phyloP scores from a whole-genome alignment of 306 rosid genomes.

The Leucaena leucocephala region DNA sequence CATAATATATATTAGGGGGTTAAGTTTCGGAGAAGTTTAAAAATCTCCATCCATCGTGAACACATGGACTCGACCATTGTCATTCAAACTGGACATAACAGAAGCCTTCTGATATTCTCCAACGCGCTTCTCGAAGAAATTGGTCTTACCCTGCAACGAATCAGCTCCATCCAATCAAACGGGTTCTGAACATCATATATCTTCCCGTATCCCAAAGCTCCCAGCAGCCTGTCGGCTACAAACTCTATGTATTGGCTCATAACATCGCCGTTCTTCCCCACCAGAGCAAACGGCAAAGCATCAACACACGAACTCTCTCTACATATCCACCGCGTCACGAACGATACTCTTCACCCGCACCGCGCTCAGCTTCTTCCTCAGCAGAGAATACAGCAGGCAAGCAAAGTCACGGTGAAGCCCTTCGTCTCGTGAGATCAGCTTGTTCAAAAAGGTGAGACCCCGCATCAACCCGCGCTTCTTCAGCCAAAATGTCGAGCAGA shows the following conservation, averaged over 20 bases:
- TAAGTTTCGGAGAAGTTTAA: neutral
- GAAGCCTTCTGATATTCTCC: conserved; percentile 89
- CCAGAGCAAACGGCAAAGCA: conserved; percentile 78
- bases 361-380: conserved; percentile 52
- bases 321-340: conserved; percentile 67
- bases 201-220: conserved; percentile 61
- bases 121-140: conserved; percentile 85
- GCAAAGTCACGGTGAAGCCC: conserved; percentile 87
- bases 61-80: neutral
- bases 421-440: conserved; percentile 83
- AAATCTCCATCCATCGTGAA: neutral
- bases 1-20: neutral
- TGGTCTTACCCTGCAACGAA: conserved; percentile 89
- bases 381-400: conserved; percentile 59
- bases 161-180: conserved; percentile 95
- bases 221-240: conserved; percentile 78
- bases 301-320: conserved; percentile 81
- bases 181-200: conserved; percentile 70
- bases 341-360: conserved; percentile 66
- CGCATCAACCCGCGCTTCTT: conserved; percentile 92
- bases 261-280: conserved; percentile 77
- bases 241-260: conserved; percentile 85
- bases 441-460: conserved; percentile 78
- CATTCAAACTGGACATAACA: conserved; percentile 60
- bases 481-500: conserved; percentile 84